phyloP scores from a whole-genome alignment of 2,329 filamentous ascomycete genomes.

The Aspergillus texensis region DNA sequence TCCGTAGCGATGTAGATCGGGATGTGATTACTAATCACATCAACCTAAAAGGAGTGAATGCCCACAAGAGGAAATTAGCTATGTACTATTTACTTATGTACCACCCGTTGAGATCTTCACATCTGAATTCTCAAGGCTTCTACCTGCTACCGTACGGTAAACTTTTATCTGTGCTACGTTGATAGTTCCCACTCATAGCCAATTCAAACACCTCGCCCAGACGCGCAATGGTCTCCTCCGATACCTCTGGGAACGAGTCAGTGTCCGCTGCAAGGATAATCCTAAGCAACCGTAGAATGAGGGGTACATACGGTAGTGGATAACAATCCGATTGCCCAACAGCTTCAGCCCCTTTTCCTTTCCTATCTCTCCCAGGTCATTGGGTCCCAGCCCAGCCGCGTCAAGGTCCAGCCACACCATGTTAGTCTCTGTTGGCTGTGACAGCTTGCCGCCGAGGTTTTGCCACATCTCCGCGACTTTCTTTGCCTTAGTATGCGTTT shows the following conservation, averaged over 20 bases:
- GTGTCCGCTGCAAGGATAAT: constrained; percentile 12
- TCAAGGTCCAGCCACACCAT: constrained; percentile 85
- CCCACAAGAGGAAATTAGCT: not conserved
- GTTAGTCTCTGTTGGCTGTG: constrained; percentile 79
- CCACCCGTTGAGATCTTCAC: not conserved
- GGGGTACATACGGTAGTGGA: constrained; percentile 62
- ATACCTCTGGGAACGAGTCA: constrained; percentile 57
- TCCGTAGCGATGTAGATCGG: too few species aligned
- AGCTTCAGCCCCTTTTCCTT: constrained; percentile 61
- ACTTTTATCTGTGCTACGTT: constrained; percentile 35
- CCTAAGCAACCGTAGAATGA: not conserved
- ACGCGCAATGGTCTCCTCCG: constrained; percentile 62
- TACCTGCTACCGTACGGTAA: constrained; percentile 39
- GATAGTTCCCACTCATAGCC: constrained; percentile 36
- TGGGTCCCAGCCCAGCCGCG: constrained; percentile 56
- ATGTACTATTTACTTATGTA: not conserved
- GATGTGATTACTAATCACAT: not conserved
- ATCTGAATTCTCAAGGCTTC: not conserved
- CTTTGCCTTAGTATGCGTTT: constrained; percentile 65
- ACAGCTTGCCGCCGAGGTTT: constrained; percentile 67
- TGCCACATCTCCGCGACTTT: constrained; percentile 68
- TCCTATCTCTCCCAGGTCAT: constrained; percentile 58
- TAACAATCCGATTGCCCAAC: constrained; percentile 62
- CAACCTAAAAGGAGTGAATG: not conserved
- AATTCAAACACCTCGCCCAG: constrained; percentile 59